These are phyloP conservation scores for Globisporangium acanthophoron DNA, from an alignment of 352 stramenopile species.

Conservation along the genomic window DNA sequence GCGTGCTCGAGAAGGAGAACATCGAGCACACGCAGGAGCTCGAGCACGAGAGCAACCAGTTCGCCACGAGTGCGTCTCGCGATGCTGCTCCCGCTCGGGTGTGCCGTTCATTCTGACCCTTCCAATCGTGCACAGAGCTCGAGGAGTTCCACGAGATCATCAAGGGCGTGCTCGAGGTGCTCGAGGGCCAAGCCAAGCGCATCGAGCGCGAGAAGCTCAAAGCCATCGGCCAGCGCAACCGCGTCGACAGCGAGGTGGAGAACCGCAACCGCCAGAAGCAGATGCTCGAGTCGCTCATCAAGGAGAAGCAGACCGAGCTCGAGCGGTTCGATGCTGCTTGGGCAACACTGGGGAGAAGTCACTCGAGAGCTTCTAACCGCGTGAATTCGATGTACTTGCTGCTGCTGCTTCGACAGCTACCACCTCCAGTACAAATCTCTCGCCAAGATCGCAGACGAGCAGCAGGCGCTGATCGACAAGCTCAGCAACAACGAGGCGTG, in stretches of 20 bases:
- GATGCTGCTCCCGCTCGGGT: too few relatives aligned
- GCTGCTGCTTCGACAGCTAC: constrained; percentile 33
- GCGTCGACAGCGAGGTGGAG: constrained; percentile 75
- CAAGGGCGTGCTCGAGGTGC: constrained; percentile 71
- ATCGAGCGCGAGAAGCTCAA: constrained; percentile 84
- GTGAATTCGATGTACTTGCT: background rate
- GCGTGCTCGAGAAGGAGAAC: constrained; percentile 23
- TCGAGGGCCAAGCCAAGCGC: constrained; percentile 69
- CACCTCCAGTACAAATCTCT: constrained; percentile 76
- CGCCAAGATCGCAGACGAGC: constrained; percentile 71
- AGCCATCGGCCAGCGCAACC: constrained; percentile 77
- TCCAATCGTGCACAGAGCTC: constrained; percentile 31
- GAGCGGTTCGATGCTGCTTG: constrained; percentile 37
- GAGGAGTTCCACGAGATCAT: constrained; percentile 82
- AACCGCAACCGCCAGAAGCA: constrained; percentile 79
- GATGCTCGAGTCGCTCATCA: constrained; percentile 74
- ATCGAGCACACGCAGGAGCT: constrained; percentile 20
- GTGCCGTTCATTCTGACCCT: background rate
- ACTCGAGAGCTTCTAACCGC: background rate
- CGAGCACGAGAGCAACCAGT: constrained; percentile 82
- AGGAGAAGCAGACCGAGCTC: constrained; percentile 78
- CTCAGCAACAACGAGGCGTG: constrained; percentile 87
- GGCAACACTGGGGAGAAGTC: background rate
- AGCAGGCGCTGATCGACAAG: constrained; percentile 79
- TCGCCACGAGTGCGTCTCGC: constrained; percentile 48